phyloP scores from a whole-genome alignment of 495 filamentous ascomycete species.

The Halenospora varia region DNA sequence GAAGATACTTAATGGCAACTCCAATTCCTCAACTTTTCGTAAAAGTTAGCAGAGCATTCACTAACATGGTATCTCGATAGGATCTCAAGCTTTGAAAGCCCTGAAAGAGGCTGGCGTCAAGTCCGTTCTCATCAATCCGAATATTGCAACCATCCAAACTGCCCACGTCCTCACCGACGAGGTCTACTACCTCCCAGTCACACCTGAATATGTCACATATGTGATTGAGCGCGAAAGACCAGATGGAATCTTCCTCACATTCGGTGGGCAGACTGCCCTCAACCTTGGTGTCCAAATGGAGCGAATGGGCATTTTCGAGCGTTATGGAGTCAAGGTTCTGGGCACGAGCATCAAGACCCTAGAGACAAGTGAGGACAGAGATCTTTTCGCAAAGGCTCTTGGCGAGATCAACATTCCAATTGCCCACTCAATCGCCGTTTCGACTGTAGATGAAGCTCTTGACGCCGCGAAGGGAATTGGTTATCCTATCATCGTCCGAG shows the following conservation, averaged over 20 bases:
- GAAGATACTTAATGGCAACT: slow-evolving; percentile 28
- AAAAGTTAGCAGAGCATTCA: background rate
- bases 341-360: slow-evolving; percentile 93
- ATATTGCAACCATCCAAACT: slow-evolving; percentile 98
- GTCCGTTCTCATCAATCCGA: slow-evolving; percentile 95
- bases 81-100: slow-evolving; percentile 95
- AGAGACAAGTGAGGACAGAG: slow-evolving; percentile 92
- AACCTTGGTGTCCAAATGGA: slow-evolving; percentile 98
- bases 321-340: slow-evolving; percentile 89
- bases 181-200: slow-evolving; percentile 97
- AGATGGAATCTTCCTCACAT: slow-evolving; percentile 95
- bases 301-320: slow-evolving; percentile 91
- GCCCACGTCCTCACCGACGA: slow-evolving; percentile 94
- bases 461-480: slow-evolving; percentile 80
- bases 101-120: slow-evolving; percentile 95
- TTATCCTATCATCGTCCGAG: slow-evolving; percentile 96
- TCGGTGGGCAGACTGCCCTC: slow-evolving; percentile 94
- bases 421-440: slow-evolving; percentile 88
- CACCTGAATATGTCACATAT: slow-evolving; percentile 91
- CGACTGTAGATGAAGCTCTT: slow-evolving; percentile 85
- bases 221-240: slow-evolving; percentile 93
- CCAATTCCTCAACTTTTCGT: background rate
- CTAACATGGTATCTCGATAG: slow-evolving; percentile 39
- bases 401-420: slow-evolving; percentile 95
- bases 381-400: slow-evolving; percentile 85